Evolutionary conservation across 768 basidiomycete species (phyloP), one percentile per base, ranked within the genome.

Genomic region (Serendipita sp.): DNA sequence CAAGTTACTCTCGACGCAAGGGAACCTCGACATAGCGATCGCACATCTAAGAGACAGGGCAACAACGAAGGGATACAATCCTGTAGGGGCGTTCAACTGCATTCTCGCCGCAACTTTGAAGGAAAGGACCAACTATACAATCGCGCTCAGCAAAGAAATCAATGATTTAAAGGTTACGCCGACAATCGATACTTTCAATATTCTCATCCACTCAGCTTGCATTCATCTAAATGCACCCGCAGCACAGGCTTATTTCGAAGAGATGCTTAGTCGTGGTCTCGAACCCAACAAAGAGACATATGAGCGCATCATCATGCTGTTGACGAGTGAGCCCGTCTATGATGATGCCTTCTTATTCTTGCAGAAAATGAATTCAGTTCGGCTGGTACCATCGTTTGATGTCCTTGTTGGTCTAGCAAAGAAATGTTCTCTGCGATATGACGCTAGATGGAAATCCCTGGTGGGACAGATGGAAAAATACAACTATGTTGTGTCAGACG

Each of bases 271-370:
- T 32, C 76, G 76, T 10, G 75, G 75, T 38, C 70, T 89, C 66
- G 75, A 76, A 64, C 83, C 85, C 16, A 78, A 90, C 70, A 72
- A 74, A 44, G 74, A 75, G 34, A 89, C 85, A 2, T 91, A 85
- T 72, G 81, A 84, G 69, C 77, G 78, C 36, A 79, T 91, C 74
- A 81, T 93, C 66, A 68, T 75, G 10, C 78, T 93, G 13, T 34
- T 66, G 13, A 36, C 67, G 18, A 83, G 84, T 0, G 85, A 88
- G 70, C 73, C 80, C 5, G 77, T 76, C 2, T 94, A 91, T 73
- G 90, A 92, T 70, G 89, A 91, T 67, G 89, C 90, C 0, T 93
- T 93, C 75, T 85, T 84, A 71, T 91, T 89, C 73, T 79, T 95
- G 36, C 90, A 92, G 72, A 86, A 89, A 76, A 89, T 91, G 87